phyloP scores from a whole-genome alignment of 257 asterid genomes.

The Solanum chmielewskii region DNA sequence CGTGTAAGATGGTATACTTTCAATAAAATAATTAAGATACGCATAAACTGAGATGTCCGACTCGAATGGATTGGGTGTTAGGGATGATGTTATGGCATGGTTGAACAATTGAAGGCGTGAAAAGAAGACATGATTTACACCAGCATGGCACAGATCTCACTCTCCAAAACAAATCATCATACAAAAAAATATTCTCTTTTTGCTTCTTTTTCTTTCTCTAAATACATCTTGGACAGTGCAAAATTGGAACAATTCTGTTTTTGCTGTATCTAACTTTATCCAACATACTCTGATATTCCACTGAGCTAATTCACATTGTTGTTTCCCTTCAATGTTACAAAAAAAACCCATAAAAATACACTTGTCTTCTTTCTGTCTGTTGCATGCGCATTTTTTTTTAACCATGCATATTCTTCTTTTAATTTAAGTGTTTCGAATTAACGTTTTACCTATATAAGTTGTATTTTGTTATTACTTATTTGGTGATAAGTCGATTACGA shows the following conservation, averaged over 20 bases:
- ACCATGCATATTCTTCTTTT: background rate
- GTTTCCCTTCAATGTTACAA: constrained; percentile 27
- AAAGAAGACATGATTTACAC: background rate
- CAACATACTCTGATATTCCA: background rate
- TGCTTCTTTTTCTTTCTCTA: background rate
- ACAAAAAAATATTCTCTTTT: background rate
- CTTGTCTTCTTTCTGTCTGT: background rate
- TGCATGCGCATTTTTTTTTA: background rate
- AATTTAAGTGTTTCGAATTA: background rate
- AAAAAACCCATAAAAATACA: background rate
- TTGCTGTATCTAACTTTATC: constrained; percentile 2
- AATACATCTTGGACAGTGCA: background rate
- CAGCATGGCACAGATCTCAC: background rate
- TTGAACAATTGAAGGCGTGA: background rate
- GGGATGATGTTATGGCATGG: background rate
- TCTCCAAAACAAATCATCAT: background rate
- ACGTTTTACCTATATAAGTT: background rate
- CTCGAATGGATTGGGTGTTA: background rate
- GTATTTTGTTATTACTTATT: no score
- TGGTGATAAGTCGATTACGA: background rate
- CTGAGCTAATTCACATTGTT: background rate
- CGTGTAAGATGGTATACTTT: no score
- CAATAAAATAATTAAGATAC: background rate
- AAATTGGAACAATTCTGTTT: background rate
- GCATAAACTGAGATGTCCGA: background rate